Evolutionary conservation across 768 basidiomycete species (phyloP).

Genomic region (Tremella mesenterica): DNA sequence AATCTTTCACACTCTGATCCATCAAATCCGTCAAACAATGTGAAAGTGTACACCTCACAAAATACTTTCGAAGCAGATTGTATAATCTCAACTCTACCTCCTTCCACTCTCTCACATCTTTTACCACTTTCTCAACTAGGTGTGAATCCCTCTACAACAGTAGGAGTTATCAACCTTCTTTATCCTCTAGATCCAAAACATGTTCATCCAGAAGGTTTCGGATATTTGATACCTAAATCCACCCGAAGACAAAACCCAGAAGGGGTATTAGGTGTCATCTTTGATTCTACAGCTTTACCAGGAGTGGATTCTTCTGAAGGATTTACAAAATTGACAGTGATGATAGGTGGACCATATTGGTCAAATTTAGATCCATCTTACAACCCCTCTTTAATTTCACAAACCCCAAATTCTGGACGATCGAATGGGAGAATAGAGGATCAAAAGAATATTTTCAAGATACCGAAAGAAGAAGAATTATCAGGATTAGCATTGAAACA

Average conservation of each 20-base stretch:
- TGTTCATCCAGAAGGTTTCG: constrained; percentile 80
- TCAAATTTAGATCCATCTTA: constrained; percentile 22
- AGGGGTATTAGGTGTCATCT: constrained; percentile 65
- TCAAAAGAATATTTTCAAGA: too few relatives aligned
- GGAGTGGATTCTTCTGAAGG: constrained; percentile 51
- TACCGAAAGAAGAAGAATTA: constrained; percentile 10
- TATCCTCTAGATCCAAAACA: constrained; percentile 52
- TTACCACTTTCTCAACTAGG: constrained; percentile 53
- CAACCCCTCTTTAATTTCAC: too few relatives aligned
- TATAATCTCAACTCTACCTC: constrained; percentile 66
- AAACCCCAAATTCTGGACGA: too few relatives aligned
- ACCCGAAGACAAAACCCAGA: constrained; percentile 27
- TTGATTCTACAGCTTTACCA: constrained; percentile 71
- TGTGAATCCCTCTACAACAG: constrained; percentile 65
- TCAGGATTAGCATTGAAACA: constrained; percentile 17
- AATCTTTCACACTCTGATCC: too few relatives aligned
- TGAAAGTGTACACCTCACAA: neutral
- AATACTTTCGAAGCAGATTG: constrained; percentile 44
- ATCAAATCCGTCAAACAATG: too few relatives aligned
- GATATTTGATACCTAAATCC: constrained; percentile 78
- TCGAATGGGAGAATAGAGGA: too few relatives aligned
- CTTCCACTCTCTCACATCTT: constrained; percentile 53
- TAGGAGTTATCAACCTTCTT: constrained; percentile 81
- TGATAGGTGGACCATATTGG: constrained; percentile 77
- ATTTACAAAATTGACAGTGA: constrained; percentile 69